These are phyloP conservation scores for Penicillium sp. DNA, from an alignment of 2,329 filamentous ascomycete species.

Conservation along the genomic window DNA sequence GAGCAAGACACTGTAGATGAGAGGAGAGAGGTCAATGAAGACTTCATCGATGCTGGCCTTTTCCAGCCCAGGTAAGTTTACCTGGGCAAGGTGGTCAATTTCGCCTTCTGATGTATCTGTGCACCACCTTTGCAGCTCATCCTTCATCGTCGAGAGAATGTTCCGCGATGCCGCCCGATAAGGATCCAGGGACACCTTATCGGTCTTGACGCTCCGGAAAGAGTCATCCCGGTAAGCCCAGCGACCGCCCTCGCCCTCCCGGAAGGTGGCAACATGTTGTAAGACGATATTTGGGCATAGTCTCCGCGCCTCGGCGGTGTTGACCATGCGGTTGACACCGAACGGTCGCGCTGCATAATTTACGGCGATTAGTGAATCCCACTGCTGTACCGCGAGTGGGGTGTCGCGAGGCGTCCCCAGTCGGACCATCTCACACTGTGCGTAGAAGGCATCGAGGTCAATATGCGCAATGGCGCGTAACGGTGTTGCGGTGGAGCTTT, in stretches of 20 bases:
- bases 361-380: conserved; percentile 91
- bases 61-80: conserved; percentile 63
- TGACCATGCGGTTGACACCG: conserved; percentile 78
- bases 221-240: conserved; percentile 91
- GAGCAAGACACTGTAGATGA: conserved; percentile 74
- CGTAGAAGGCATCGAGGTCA: conserved; percentile 96
- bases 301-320: conserved; percentile 77
- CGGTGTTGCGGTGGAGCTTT: conserved; percentile 70
- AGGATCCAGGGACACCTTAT: conserved; percentile 93
- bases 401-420: conserved; percentile 71
- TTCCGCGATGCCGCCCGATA: conserved; percentile 82
- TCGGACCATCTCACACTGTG: conserved; percentile 91
- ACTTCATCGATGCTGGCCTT: conserved; percentile 96
- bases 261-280: conserved; percentile 94
- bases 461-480: conserved; percentile 87
- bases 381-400: conserved; percentile 92
- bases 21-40: conserved; percentile 85
- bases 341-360: conserved; percentile 88
- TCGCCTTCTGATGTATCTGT: conserved; percentile 20
- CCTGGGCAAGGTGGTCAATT: conserved; percentile 23
- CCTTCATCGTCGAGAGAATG: conserved; percentile 78
- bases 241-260: conserved; percentile 77
- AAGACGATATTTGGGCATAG: conserved; percentile 79
- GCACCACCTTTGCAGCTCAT: conserved; percentile 58
- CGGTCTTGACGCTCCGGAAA: conserved; percentile 73